Evolutionary conservation across 2,329 filamentous ascomycete genomes (phyloP).

Genomic region (Pseudogymnoascus sp.): DNA sequence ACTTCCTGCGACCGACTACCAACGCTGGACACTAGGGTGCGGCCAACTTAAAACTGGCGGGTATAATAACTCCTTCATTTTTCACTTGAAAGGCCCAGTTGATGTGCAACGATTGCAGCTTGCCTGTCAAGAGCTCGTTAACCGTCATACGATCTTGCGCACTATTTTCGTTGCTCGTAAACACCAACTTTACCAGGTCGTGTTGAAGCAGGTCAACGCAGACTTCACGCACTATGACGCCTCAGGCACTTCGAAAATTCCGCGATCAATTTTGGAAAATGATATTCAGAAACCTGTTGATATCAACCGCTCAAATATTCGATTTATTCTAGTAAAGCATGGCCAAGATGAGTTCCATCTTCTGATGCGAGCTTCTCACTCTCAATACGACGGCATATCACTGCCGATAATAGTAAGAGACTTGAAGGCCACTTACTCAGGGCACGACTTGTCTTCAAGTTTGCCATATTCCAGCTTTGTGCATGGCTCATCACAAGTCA

Average conservation of each 20-base stretch:
- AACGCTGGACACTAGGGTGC: conserved; percentile 11
- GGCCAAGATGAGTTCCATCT: not conserved
- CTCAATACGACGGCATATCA: conserved; percentile 9
- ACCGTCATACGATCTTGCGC: conserved; percentile 12
- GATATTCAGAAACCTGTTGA: not conserved
- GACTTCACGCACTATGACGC: not conserved
- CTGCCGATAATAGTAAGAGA: not conserved
- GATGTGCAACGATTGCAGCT: conserved; percentile 6
- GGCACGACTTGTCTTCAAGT: not conserved
- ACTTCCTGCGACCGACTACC: conserved; percentile 14
- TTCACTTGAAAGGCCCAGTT: conserved; percentile 10
- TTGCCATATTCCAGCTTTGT: not conserved
- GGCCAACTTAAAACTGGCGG: conserved; percentile 11
- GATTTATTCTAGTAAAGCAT: not conserved
- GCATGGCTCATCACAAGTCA: not conserved
- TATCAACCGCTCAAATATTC: not conserved
- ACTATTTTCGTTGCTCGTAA: conserved; percentile 13
- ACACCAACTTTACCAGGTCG: conserved; percentile 12
- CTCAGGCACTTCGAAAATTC: not conserved
- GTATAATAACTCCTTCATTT: conserved; percentile 14
- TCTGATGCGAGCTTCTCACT: conserved; percentile 6
- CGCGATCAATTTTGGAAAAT: not conserved
- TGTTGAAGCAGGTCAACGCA: not conserved
- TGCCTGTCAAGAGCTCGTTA: conserved; percentile 10
- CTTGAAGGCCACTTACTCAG: not conserved